phyloP scores from a whole-genome alignment of 176 grass and related monocot species.

The Oryza glaberrima region DNA sequence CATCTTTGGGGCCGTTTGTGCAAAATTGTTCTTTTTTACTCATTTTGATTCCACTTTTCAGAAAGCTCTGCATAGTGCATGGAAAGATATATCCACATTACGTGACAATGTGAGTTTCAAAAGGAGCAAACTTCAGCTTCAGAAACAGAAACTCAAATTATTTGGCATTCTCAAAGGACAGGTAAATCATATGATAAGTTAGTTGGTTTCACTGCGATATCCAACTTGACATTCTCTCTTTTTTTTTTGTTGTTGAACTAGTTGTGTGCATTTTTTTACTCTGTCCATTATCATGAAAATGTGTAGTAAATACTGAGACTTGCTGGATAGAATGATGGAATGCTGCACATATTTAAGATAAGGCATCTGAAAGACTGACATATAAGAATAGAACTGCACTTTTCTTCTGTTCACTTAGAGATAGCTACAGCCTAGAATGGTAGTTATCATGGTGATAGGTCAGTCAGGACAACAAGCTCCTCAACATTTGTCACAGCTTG shows the following conservation, averaged over 20 bases:
- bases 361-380: background rate
- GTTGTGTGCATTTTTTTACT: background rate
- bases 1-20: background rate
- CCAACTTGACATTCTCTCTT: background rate
- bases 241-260: background rate
- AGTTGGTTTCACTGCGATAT: conserved; percentile 1
- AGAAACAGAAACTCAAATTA: conserved; percentile 70
- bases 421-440: background rate
- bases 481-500: too few species aligned
- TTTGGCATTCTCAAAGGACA: conserved; percentile 71
- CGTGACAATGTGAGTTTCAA: conserved; percentile 65
- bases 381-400: background rate
- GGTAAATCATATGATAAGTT: conserved; percentile 40
- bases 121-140: conserved; percentile 67
- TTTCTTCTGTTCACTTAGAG: background rate
- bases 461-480: background rate
- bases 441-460: background rate
- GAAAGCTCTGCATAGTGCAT: conserved; percentile 75
- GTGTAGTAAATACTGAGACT: background rate
- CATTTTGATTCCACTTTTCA: conserved; percentile 40
- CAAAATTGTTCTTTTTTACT: background rate
- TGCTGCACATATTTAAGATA: background rate
- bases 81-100: conserved; percentile 64
- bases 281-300: background rate
- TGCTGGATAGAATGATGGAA: background rate